Evolutionary conservation across 2,329 filamentous ascomycete genomes (phyloP), one percentile per base, ranked within the genome.

Genomic region (Talaromyces sp.): DNA sequence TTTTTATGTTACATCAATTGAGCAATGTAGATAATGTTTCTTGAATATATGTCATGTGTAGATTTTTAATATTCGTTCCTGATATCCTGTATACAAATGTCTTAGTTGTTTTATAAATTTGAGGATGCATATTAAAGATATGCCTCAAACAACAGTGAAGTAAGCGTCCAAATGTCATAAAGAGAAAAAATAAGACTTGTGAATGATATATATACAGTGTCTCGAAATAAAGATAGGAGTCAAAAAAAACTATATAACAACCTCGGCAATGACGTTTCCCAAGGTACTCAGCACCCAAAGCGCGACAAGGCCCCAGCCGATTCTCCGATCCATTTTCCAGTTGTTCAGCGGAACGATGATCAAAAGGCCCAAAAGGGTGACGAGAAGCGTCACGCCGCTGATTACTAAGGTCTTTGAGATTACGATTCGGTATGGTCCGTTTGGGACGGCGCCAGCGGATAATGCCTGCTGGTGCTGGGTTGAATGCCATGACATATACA

Each of bases 401-500:
- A 99, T 88, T 69, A 97, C 82, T 65, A 99, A 78, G 3, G 93
- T 96, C 30, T 89, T 90, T 63, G 88, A 91, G 60, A 99, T 89
- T 65, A 91, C 85, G 62, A 99, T 90, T 60, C 87, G 83, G 73
- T 97, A 98, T 0, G 91, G 86, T 67, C 87, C 68, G 2, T 54
- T 42, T 5, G 61, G 60, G 3, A 60, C 59, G 16, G 51, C 65
- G 16, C n/a, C 50, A 27, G 40, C 23, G 62, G 31, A 40, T 16
- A 40, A 16, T 40, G 36, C 6, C 57, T 66, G 53, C 36, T 89
- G 83, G 16, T 96, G 82, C 54, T 40, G 53, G 28, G 30, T 42
- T n/a, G 56, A 50, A 18, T 62, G 53, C 34, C 58, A 36, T 61
- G 91, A 93, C 84, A 97, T 95, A 73, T 93, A 96, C 44, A 91